Percentiles rank a stretch among this genome's conserved stretches.
Evolutionary conservation across 495 filamentous ascomycete genomes (phyloP).

Genomic region (Daldinia decipiens): DNA sequence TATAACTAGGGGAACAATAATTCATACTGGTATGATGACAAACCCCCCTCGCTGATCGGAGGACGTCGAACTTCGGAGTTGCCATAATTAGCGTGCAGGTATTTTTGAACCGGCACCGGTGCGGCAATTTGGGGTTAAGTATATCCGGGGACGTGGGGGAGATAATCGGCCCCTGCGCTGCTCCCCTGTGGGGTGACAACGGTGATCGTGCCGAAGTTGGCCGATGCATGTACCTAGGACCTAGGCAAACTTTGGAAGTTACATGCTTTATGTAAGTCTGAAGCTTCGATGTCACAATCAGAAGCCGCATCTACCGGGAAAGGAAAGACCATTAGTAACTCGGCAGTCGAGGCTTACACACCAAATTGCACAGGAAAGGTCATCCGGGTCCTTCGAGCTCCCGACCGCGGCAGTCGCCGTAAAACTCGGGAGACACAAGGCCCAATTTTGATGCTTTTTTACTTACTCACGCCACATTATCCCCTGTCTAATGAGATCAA

Average conservation of each 20-base stretch:
- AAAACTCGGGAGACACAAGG: slow-evolving; percentile 1
- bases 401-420: background rate
- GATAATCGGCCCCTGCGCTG: no score
- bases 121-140: background rate
- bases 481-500: background rate
- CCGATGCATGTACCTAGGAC: no score
- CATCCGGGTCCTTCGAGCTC: background rate
- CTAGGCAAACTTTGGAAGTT: no score
- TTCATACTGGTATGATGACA: no score
- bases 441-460: background rate
- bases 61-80: no score
- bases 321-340: background rate
- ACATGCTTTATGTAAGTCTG: background rate
- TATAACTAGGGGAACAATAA: no score
- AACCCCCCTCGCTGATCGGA: no score
- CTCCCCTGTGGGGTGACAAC: no score
- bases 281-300: background rate
- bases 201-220: background rate
- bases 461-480: background rate
- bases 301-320: no score
- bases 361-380: background rate
- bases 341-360: background rate
- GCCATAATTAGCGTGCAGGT: no score
- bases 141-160: no score
- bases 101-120: no score